Evolutionary conservation across 768 basidiomycete species (phyloP).

Genomic region (Crassisporium funariophilum): DNA sequence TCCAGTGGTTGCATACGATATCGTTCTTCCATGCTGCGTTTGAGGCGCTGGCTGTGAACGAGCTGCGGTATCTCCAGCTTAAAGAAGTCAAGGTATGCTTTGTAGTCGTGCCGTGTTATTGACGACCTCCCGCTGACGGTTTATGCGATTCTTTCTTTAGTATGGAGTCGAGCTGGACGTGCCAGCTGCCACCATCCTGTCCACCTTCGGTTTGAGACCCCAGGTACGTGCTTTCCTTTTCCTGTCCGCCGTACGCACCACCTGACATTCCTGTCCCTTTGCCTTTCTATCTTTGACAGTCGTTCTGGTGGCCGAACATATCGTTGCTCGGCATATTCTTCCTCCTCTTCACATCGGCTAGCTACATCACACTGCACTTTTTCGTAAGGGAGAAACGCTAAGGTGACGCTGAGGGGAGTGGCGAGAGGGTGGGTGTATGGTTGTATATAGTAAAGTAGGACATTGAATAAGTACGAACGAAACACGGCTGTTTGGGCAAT

Average conservation of each 20-base stretch:
- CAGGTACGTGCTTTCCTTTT: slow-evolving; percentile 51
- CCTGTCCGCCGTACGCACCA: background rate
- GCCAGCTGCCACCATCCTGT: slow-evolving; percentile 93
- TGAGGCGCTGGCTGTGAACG: slow-evolving; percentile 97
- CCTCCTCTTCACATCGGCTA: slow-evolving; percentile 70
- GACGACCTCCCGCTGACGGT: slow-evolving; percentile 1
- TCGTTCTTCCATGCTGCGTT: slow-evolving; percentile 99
- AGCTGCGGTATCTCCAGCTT: slow-evolving; percentile 89
- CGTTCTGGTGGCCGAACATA: slow-evolving; percentile 99
- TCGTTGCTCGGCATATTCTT: slow-evolving; percentile 86
- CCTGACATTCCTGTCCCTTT: background rate
- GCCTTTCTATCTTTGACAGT: slow-evolving; percentile 34
- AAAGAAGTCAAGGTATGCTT: slow-evolving; percentile 81
- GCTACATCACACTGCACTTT: slow-evolving; percentile 81
- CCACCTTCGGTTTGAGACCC: slow-evolving; percentile 89
- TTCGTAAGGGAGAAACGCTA: slow-evolving; percentile 84
- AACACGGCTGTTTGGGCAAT: too few species aligned
- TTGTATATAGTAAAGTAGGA: too few species aligned
- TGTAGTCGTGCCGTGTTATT: background rate
- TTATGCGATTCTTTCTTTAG: slow-evolving; percentile 41
- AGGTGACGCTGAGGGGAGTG: background rate
- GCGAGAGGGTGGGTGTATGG: too few species aligned
- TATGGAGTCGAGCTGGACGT: slow-evolving; percentile 97
- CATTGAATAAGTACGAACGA: too few species aligned
- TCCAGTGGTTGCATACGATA: slow-evolving; percentile 86